These are phyloP conservation scores for Sporisorium scitamineum DNA, from an alignment of 1,284 basidiomycete genomes.

Conservation along the genomic window DNA sequence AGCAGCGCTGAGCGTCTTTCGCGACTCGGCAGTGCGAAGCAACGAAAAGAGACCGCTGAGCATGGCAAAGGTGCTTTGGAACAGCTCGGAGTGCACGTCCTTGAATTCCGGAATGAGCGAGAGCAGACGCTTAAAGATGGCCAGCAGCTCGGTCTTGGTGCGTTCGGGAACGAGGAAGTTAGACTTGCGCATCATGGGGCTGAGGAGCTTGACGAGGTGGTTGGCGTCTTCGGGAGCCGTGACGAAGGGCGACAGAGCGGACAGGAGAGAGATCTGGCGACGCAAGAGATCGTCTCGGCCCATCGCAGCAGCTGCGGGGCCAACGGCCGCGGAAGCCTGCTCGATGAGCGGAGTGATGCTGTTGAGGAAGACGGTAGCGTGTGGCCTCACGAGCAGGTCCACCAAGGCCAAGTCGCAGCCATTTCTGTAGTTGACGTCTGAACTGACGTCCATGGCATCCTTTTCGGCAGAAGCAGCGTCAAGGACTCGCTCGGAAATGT, in stretches of 20 bases:
- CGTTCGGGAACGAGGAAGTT: slow-evolving; percentile 84
- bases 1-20: slow-evolving; percentile 53
- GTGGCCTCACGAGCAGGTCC: slow-evolving; percentile 76
- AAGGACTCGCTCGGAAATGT: slow-evolving; percentile 84
- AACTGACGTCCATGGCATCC: slow-evolving; percentile 28
- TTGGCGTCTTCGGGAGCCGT: slow-evolving; percentile 80
- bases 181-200: slow-evolving; percentile 84
- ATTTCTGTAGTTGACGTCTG: slow-evolving; percentile 20
- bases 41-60: slow-evolving; percentile 60
- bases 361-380: slow-evolving; percentile 80
- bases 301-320: slow-evolving; percentile 73
- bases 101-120: slow-evolving; percentile 78
- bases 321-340: slow-evolving; percentile 74
- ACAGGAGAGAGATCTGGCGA: slow-evolving; percentile 84
- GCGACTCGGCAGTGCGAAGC: slow-evolving; percentile 52
- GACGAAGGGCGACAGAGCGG: slow-evolving; percentile 82
- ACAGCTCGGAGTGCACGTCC: slow-evolving; percentile 46
- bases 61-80: slow-evolving; percentile 54
- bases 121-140: slow-evolving; percentile 80
- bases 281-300: slow-evolving; percentile 79
- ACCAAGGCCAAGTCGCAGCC: slow-evolving; percentile 23
- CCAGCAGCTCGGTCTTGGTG: slow-evolving; percentile 85
- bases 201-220: slow-evolving; percentile 80
- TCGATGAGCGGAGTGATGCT: slow-evolving; percentile 75
- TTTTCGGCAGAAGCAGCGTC: slow-evolving; percentile 45